Conservation (phyloP, 768 basidiomycete genomes). For the Sistotremastrum niveocremeum region DNA sequence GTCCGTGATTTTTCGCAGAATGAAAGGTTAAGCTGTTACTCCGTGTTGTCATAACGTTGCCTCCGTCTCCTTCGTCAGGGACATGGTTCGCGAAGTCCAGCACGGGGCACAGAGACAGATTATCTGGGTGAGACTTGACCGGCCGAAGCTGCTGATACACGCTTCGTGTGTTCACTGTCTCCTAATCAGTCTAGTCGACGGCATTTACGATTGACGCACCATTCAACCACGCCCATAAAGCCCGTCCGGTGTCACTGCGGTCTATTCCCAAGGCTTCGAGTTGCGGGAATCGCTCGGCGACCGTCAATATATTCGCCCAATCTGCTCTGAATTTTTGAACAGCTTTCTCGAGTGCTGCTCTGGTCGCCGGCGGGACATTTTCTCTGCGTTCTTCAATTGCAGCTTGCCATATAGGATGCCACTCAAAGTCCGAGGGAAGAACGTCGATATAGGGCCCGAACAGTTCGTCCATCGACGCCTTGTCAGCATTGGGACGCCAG, state of each 20-base stretch:
- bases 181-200: slow-evolving; percentile 1
- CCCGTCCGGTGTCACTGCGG: not conserved
- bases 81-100: slow-evolving; percentile 87
- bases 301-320: slow-evolving; percentile 22
- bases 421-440: slow-evolving; percentile 57
- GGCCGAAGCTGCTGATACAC: slow-evolving; percentile 53
- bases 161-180: slow-evolving; percentile 81
- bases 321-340: slow-evolving; percentile 40
- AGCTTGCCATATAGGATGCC: slow-evolving; percentile 69
- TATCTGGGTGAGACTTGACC: slow-evolving; percentile 44
- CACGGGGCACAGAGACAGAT: slow-evolving; percentile 78
- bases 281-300: not conserved
- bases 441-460: slow-evolving; percentile 72
- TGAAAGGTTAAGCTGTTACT: slow-evolving; percentile 38
- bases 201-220: slow-evolving; percentile 31
- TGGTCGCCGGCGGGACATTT: no score
- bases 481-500: slow-evolving; percentile 34
- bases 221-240: slow-evolving; percentile 83
- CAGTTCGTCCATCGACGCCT: slow-evolving; percentile 34
- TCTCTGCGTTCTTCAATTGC: no score
- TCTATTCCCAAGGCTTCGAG: slow-evolving; percentile 5
- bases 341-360: slow-evolving; percentile 26
- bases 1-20: slow-evolving; percentile 28
- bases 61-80: slow-evolving; percentile 23
- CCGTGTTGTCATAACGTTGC: slow-evolving; percentile 12